A percentile compares a stretch with the other conserved stretches of the same genome.
Conservation (phyloP, 2,329 filamentous ascomycete genomes). For the Botrytis medusae region DNA sequence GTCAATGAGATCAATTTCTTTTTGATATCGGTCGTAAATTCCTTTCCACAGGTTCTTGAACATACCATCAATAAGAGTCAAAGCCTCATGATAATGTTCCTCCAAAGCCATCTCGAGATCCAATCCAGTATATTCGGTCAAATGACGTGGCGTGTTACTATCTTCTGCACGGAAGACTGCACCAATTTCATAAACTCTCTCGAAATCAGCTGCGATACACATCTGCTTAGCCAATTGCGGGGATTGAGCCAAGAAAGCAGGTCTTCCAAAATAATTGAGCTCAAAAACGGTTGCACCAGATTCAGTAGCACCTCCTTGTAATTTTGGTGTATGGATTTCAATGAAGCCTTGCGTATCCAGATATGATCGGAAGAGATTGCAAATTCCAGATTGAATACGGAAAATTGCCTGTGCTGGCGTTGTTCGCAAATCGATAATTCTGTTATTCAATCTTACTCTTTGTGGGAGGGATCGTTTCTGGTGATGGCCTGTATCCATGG, state of each 20-base stretch:
- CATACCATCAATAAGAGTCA: conserved; percentile 73
- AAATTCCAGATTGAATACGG: conserved; percentile 78
- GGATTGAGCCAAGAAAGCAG: conserved; percentile 86
- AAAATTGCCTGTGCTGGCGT: conserved; percentile 85
- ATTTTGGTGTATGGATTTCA: conserved; percentile 90
- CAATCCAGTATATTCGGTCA: conserved; percentile 92
- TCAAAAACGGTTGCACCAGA: conserved; percentile 90
- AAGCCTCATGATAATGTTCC: conserved; percentile 84
- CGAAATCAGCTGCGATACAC: conserved; percentile 85
- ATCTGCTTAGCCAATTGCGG: conserved; percentile 93
- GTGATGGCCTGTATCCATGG: conserved; percentile 31
- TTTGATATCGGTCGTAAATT: conserved; percentile 65
- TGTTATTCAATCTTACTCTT: conserved; percentile 68
- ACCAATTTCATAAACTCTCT: conserved; percentile 84
- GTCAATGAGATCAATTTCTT: conserved; percentile 77
- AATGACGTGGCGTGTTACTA: conserved; percentile 89
- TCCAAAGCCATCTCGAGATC: conserved; percentile 93
- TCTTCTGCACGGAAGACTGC: conserved; percentile 93
- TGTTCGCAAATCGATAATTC: conserved; percentile 83
- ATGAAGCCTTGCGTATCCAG: conserved; percentile 78
- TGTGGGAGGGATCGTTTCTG: conserved; percentile 35
- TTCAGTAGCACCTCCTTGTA: conserved; percentile 87
- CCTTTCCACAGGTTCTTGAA: conserved; percentile 78
- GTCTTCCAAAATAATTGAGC: conserved; percentile 85
- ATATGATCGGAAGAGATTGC: conserved; percentile 74